Evolutionary conservation across 441 rosid species (phyloP), one percentile per base, ranked within the genome.

Genomic region (Viola pubescens): DNA sequence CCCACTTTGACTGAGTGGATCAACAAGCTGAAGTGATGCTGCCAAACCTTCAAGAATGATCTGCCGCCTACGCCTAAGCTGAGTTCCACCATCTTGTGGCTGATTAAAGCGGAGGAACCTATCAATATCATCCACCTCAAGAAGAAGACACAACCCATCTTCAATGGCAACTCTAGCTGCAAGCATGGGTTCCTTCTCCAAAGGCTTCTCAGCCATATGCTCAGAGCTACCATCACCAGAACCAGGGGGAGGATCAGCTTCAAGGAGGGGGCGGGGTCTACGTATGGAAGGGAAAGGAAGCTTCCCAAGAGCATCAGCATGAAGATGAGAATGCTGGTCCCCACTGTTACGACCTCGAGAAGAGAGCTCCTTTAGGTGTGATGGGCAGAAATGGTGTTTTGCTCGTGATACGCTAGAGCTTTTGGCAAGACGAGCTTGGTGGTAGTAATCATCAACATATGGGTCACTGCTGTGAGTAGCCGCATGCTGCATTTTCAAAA

Each of bases 401-500:
- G 62, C 56, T 77, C 84, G 80, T 53, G 94, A 72, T 52, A 88
- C 95, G 0, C 81, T 7, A 62, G 89, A 76, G 63, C 71, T 81
- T 77, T 82, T 83, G 55, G 91, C 88, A 66, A 90, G 85, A 59
- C 81, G 71, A 65, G 98, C 98, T 78, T 86, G 98, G 71, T 90
- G 96, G 75, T 94, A 94, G 73, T 90, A 94, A 72, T 94, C 98
- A 74, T 86, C 89, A 51, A 86, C 62, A 54, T 94, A 94, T 2
- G 90, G 91, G 62, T 89, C 97, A 59, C 64, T 89, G 65, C 85
- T 73, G 77, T 89, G 96, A 0, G 88, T 77, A 26, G 90, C 78
- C 9, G 90, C 79, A 75, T 87, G 98, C 80, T 92, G 97, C 94
- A 92, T 84, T 72, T 86, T 92, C 64, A 92, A 85, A 59, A 92